Evolutionary conservation across 148 eudicot genomes (phyloP).

Genomic region (Limonium bicolor): DNA sequence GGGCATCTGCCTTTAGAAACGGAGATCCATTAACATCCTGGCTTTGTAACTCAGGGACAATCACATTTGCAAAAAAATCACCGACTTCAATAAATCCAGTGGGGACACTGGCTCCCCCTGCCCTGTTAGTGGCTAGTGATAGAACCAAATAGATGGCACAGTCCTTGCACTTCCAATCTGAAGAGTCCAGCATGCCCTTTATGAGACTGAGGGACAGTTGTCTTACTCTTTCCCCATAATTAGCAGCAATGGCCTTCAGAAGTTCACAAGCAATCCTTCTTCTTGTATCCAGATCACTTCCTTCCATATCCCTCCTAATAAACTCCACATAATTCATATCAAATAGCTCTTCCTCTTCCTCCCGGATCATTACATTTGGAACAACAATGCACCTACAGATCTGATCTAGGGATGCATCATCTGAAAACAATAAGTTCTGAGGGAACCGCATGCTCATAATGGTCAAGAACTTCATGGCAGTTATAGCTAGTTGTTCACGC

Average conservation of each 20-base stretch:
- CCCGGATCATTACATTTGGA: conserved; percentile 89
- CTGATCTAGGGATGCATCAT: conserved; percentile 67
- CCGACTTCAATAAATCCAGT: conserved; percentile 78
- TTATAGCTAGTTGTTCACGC: conserved; percentile 72
- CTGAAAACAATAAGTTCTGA: conserved; percentile 44
- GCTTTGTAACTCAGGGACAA: conserved; percentile 74
- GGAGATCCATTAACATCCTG: conserved; percentile 82
- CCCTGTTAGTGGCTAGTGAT: conserved; percentile 57
- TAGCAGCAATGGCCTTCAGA: conserved; percentile 67
- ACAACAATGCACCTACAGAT: conserved; percentile 75
- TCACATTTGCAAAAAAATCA: conserved; percentile 55
- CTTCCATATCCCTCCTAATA: conserved; percentile 91
- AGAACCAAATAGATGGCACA: conserved; percentile 90
- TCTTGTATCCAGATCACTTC: conserved; percentile 94
- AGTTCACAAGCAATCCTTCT: conserved; percentile 98
- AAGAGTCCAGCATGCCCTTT: conserved; percentile 41
- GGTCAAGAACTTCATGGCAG: conserved; percentile 76
- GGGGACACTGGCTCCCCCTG: conserved; percentile 57
- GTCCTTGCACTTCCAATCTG: conserved; percentile 85
- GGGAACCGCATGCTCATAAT: conserved; percentile 70
- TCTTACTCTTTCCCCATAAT: conserved; percentile 67
- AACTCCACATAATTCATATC: conserved; percentile 90
- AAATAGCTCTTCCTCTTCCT: conserved; percentile 91
- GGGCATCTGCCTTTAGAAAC: conserved; percentile 81
- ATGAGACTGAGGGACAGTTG: conserved; percentile 49